A percentile compares a stretch with the other conserved stretches of the same genome.
These are phyloP conservation scores for Lantana camara DNA, from an alignment of 257 asterid genomes.

Conservation along the genomic window DNA sequence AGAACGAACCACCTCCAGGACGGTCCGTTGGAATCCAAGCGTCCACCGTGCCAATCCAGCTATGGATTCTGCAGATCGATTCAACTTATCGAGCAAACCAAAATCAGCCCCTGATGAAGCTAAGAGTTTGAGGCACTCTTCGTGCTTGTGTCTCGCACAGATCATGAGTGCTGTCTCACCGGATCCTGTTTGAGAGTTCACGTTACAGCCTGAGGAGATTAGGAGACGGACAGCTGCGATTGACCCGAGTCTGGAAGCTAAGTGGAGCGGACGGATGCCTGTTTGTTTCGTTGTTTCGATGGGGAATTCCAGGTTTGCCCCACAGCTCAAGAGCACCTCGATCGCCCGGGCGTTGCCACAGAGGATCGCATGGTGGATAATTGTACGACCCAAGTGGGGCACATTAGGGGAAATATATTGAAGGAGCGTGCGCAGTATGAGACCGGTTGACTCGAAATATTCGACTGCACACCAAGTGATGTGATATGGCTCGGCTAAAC, in stretches of 20 bases:
- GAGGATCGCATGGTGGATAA: slow-evolving; percentile 64
- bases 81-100: slow-evolving; percentile 41
- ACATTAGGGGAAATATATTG: slow-evolving; percentile 56
- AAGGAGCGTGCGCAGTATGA: slow-evolving; percentile 60
- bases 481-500: slow-evolving; percentile 74
- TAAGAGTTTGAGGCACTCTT: slow-evolving; percentile 57
- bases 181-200: slow-evolving; percentile 52
- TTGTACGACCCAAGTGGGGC: slow-evolving; percentile 66
- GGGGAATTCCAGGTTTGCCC: slow-evolving; percentile 55
- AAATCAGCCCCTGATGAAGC: slow-evolving; percentile 66
- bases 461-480: slow-evolving; percentile 85
- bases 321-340: slow-evolving; percentile 51
- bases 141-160: slow-evolving; percentile 45
- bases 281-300: slow-evolving; percentile 38
- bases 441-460: slow-evolving; percentile 66
- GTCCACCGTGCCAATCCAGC: slow-evolving; percentile 52
- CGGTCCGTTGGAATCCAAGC: slow-evolving; percentile 46
- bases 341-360: slow-evolving; percentile 57
- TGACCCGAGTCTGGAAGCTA: slow-evolving; percentile 56
- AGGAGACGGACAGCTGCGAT: slow-evolving; percentile 43
- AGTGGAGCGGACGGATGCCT: slow-evolving; percentile 49
- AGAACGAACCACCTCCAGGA: slow-evolving; percentile 47
- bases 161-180: slow-evolving; percentile 72
- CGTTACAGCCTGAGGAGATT: slow-evolving; percentile 46
- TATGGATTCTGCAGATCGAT: slow-evolving; percentile 41